A percentile compares a stretch with the other conserved stretches of the same genome.
Evolutionary conservation across 768 basidiomycete genomes (phyloP).

Genomic region (Punctularia strigosozonata): DNA sequence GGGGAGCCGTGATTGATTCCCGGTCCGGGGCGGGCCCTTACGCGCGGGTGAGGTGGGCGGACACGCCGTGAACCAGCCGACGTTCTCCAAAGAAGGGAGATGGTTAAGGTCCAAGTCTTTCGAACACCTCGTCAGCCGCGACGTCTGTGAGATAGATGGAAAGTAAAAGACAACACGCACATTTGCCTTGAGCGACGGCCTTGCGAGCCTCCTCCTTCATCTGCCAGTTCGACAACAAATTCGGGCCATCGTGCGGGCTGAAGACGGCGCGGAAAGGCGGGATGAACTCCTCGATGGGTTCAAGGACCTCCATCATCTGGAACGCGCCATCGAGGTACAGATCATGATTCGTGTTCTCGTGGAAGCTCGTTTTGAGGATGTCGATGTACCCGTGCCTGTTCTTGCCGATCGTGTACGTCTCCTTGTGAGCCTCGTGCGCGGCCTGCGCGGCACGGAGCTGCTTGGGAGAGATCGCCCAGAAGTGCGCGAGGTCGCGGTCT

Average conservation of each 20-base stretch:
- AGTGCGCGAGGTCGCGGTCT: constrained; percentile 22
- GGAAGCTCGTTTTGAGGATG: constrained; percentile 10
- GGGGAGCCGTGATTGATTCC: constrained; percentile 36
- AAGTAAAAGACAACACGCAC: constrained; percentile 3
- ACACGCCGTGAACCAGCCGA: not conserved
- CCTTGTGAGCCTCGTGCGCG: constrained; percentile 9
- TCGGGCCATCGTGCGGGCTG: constrained; percentile 19
- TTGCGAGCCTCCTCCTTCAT: constrained; percentile 10
- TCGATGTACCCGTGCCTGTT: constrained; percentile 4
- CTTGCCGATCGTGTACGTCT: constrained; percentile 17
- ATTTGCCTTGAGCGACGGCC: constrained; percentile 19
- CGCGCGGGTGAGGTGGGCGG: constrained; percentile 11
- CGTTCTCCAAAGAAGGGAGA: not conserved
- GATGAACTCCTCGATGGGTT: constrained; percentile 16
- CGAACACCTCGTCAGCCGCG: constrained; percentile 17
- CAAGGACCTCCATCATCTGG: constrained; percentile 13
- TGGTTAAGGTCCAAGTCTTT: not conserved
- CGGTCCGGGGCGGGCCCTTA: constrained; percentile 52
- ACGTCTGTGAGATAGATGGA: constrained; percentile 8
- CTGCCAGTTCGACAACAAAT: constrained; percentile 16
- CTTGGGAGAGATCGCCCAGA: constrained; percentile 22
- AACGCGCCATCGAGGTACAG: not conserved
- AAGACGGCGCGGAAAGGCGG: constrained; percentile 21
- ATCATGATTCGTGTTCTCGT: not conserved
- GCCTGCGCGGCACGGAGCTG: constrained; percentile 12